These are phyloP conservation scores for Fusarium solani-melongenae DNA, from an alignment of 2,329 filamentous ascomycete species.

Conservation along the genomic window DNA sequence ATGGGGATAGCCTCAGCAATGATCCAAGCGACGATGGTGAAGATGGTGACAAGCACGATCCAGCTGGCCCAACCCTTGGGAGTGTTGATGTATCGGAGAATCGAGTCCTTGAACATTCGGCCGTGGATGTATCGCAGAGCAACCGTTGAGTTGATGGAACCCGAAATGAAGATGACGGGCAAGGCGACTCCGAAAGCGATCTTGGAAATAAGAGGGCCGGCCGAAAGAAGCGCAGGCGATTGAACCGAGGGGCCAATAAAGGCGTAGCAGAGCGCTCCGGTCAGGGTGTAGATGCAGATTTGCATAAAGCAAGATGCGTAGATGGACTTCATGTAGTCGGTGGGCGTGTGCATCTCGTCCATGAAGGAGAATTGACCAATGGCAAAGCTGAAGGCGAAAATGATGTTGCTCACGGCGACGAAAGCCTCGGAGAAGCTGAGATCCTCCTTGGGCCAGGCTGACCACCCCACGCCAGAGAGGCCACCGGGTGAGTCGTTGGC, in stretches of 20 bases:
- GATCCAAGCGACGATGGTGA: slow-evolving; percentile 32
- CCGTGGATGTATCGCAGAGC: slow-evolving; percentile 34
- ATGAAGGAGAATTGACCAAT: slow-evolving; percentile 38
- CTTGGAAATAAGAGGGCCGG: slow-evolving; percentile 69
- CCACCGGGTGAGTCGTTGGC: slow-evolving; percentile 46
- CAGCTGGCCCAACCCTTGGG: slow-evolving; percentile 33
- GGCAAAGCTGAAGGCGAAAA: slow-evolving; percentile 38
- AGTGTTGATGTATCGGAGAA: slow-evolving; percentile 31
- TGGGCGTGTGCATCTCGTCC: slow-evolving; percentile 39
- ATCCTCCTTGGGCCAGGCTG: slow-evolving; percentile 57
- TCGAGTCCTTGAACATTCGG: slow-evolving; percentile 34
- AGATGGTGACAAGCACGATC: slow-evolving; percentile 26
- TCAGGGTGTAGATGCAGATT: slow-evolving; percentile 73
- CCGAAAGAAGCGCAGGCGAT: slow-evolving; percentile 75
- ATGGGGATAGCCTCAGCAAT: slow-evolving; percentile 36
- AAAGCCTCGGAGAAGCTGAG: slow-evolving; percentile 66
- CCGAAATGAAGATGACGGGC: slow-evolving; percentile 57
- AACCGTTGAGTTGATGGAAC: slow-evolving; percentile 35
- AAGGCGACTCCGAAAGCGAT: slow-evolving; percentile 76
- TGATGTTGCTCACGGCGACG: slow-evolving; percentile 70
- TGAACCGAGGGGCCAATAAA: slow-evolving; percentile 72
- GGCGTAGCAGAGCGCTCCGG: slow-evolving; percentile 75
- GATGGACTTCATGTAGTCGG: slow-evolving; percentile 62
- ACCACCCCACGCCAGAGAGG: slow-evolving; percentile 51
- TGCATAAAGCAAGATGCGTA: slow-evolving; percentile 71